phyloP scores from a whole-genome alignment of 1,139 yeast genomes.

The Geotrichum fermentans region DNA sequence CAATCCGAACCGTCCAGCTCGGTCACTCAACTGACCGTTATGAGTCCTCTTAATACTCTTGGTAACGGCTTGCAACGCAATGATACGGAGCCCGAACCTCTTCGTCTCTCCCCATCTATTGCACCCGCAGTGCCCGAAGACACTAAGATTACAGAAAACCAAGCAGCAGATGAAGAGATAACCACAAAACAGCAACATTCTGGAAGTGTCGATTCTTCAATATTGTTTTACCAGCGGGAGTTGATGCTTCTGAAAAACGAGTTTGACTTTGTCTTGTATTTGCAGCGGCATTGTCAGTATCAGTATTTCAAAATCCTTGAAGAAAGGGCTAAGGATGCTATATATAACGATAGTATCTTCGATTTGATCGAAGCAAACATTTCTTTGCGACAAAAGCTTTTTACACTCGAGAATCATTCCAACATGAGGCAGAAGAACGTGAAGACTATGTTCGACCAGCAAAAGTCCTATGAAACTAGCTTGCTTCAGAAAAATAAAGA shows the following conservation, averaged over 20 bases:
- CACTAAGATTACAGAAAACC: background rate
- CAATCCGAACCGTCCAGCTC: slow-evolving; percentile 23
- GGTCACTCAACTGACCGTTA: slow-evolving; percentile 20
- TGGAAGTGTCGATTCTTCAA: slow-evolving; percentile 14
- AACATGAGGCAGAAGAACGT: background rate
- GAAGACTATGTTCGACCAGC: slow-evolving; percentile 6
- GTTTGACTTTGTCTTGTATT: slow-evolving; percentile 54
- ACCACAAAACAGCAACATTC: slow-evolving; percentile 14
- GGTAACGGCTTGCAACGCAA: slow-evolving; percentile 8
- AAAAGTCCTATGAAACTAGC: slow-evolving; percentile 13
- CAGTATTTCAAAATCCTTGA: slow-evolving; percentile 42
- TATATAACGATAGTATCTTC: slow-evolving; percentile 21
- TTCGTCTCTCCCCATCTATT: slow-evolving; percentile 6
- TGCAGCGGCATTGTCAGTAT: slow-evolving; percentile 49
- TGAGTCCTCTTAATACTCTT: slow-evolving; percentile 16
- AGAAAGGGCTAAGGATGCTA: slow-evolving; percentile 36
- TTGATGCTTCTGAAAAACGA: slow-evolving; percentile 56
- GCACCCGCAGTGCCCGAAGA: background rate
- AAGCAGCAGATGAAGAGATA: background rate
- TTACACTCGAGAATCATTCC: background rate
- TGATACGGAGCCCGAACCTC: slow-evolving; percentile 16
- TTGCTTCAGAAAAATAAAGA: slow-evolving; percentile 28
- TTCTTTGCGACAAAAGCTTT: background rate
- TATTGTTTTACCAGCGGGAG: slow-evolving; percentile 54
- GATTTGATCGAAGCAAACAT: slow-evolving; percentile 1